These are phyloP conservation scores for Plasmodium ovale DNA, from an alignment of 169 alveolate genomes.

Conservation along the genomic window DNA sequence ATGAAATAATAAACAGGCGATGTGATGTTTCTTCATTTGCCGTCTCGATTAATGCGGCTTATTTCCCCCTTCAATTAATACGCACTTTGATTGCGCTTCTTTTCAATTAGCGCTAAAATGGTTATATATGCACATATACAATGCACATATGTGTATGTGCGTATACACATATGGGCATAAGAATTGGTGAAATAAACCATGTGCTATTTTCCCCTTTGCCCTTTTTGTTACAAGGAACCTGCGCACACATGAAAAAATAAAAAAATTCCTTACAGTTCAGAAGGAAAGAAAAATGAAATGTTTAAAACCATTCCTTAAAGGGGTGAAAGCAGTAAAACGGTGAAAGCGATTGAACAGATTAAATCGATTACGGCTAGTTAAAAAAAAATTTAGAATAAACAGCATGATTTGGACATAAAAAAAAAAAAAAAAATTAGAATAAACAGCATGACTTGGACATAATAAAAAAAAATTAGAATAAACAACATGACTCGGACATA, in stretches of 20 bases:
- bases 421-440: constrained; percentile 23
- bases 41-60: no score
- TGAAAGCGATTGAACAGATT: no score
- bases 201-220: constrained; percentile 6
- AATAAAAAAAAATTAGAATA: neutral
- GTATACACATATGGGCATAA: no score
- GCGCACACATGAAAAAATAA: constrained; percentile 27
- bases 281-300: neutral
- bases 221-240: constrained; percentile 20
- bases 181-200: no score
- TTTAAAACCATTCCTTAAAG: neutral
- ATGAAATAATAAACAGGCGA: no score
- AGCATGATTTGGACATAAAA: constrained; percentile 1
- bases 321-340: neutral
- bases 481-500: neutral
- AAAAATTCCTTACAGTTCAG: constrained; percentile 16
- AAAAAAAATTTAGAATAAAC: constrained; percentile 25
- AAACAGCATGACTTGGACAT: neutral
- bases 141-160: no score
- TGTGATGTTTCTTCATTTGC: no score
- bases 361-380: no score
- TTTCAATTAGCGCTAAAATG: no score
- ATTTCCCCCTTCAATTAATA: no score
- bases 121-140: no score
- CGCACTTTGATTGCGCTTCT: no score